Base-by-base conservation (phyloP, 805 yeast genomes). In the Lipomyces yamadae region DNA sequence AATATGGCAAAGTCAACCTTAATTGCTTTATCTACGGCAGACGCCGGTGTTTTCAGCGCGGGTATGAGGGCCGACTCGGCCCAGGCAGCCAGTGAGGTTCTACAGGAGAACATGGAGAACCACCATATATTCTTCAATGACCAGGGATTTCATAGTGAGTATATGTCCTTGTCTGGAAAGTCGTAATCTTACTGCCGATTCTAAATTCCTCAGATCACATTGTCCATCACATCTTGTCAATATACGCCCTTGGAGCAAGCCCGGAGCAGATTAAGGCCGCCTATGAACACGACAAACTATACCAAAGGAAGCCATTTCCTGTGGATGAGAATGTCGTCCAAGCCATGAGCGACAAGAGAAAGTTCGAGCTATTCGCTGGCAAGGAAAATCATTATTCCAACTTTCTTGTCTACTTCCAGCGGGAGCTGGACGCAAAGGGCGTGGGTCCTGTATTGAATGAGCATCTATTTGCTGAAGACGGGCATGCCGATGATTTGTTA, bases 361-460 rank as follows among this genome's bases (percentile, higher is more conserved):
- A 39, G 45, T 39, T 39, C 45, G 15, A 39, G 45, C 45, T 11
- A 39, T 39, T 39, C 15, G 15, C 45, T 39, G 18, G 45, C 45
- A 39, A 39, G 4, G 45, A 39, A 2, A 39, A 1, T 4, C 45
- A 39, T 1, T 39, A 39, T 39, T 39, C 45, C 45, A 39, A 13
- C 45, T 39, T 39, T 39, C 45, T 39, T 39, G 45, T 39, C 45
- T 39, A 39, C 15, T 39, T 39, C 45, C 45, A 39, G 45, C 45
- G 45, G 45, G 45, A 39, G 45, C 45, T 39, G 45, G 45, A 39
- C 18, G 45, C 18, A 39, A 39, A 39, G 4, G 45, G 45, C 45
- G 45, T 39, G 18, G 45, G 45, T 39, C 45, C 45, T 39, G 45
- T 39, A 39, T 39, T 39, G 45, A 39, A 39, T n/a, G 45, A 39